Percentiles rank a stretch among this genome's conserved stretches.
These are phyloP conservation scores for Chlorella sp. DNA, from an alignment of 139 green algal species.

Conservation along the genomic window DNA sequence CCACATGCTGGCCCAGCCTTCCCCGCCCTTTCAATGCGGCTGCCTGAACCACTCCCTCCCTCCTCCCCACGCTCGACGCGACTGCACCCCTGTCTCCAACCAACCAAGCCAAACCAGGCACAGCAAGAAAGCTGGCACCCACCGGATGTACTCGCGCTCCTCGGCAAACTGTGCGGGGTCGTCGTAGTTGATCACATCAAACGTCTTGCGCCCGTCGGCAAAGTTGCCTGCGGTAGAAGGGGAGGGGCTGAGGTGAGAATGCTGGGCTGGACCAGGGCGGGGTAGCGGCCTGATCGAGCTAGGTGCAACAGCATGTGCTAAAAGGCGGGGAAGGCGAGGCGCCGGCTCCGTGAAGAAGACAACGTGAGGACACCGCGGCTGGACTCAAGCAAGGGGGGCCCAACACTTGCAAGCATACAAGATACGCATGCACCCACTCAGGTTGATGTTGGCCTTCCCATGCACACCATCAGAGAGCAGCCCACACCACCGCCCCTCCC, in stretches of 20 bases:
- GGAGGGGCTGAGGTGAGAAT: not conserved
- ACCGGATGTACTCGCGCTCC: constrained; percentile 90
- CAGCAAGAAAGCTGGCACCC: not conserved
- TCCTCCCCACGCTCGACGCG: not conserved
- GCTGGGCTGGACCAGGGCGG: not conserved
- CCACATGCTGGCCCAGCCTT: not conserved
- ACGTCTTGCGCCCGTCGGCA: constrained; percentile 93
- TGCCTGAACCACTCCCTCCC: not conserved
- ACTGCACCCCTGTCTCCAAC: not conserved
- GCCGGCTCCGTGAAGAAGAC: too few relatives aligned
- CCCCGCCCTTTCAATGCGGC: too few relatives aligned
- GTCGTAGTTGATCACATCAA: constrained; percentile 94
- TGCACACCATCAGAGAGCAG: not conserved
- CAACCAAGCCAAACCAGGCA: not conserved
- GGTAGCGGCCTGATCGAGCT: not conserved
- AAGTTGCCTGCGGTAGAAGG: constrained; percentile 94
- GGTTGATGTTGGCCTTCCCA: not conserved
- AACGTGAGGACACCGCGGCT: too few relatives aligned
- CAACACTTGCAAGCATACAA: too few relatives aligned
- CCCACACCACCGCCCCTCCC: not conserved
- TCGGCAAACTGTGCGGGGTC: constrained; percentile 86
- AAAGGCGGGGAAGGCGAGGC: not conserved
- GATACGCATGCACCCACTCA: not conserved
- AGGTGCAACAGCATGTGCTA: not conserved
- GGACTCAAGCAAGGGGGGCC: too few relatives aligned